These are phyloP conservation scores for Myriosclerotinia curreyana DNA, from an alignment of 2,329 filamentous ascomycete genomes.

Conservation along the genomic window DNA sequence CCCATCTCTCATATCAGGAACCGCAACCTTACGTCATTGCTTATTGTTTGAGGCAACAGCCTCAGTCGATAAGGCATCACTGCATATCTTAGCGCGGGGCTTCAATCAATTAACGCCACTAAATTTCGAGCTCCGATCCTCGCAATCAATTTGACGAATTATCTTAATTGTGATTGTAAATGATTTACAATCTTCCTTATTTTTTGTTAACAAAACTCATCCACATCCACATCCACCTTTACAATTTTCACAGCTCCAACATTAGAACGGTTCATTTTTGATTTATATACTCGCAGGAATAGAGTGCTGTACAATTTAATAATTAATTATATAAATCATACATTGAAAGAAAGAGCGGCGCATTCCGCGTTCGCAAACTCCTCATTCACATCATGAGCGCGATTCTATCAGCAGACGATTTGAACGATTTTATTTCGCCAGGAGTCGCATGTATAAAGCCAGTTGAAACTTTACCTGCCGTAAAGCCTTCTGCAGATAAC, in stretches of 20 bases:
- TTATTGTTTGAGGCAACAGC: background rate
- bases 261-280: background rate
- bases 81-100: slow-evolving; percentile 17
- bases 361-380: slow-evolving; percentile 26
- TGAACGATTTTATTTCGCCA: slow-evolving; percentile 98
- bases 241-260: background rate
- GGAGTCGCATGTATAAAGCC: slow-evolving; percentile 98
- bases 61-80: background rate
- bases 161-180: slow-evolving; percentile 21
- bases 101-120: background rate
- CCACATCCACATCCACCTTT: background rate
- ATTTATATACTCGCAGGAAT: background rate
- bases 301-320: background rate
- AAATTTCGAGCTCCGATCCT: slow-evolving; percentile 17
- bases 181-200: slow-evolving; percentile 18
- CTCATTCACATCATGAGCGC: slow-evolving; percentile 71
- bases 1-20: background rate
- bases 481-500: slow-evolving; percentile 47
- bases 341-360: slow-evolving; percentile 24
- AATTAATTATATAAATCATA: background rate
- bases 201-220: background rate
- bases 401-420: slow-evolving; percentile 91
- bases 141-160: slow-evolving; percentile 20
- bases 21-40: background rate
- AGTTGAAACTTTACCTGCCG: slow-evolving; percentile 78